Evolutionary conservation across 345 rosid genomes (phyloP).

Genomic region (Euphorbia peplus): DNA sequence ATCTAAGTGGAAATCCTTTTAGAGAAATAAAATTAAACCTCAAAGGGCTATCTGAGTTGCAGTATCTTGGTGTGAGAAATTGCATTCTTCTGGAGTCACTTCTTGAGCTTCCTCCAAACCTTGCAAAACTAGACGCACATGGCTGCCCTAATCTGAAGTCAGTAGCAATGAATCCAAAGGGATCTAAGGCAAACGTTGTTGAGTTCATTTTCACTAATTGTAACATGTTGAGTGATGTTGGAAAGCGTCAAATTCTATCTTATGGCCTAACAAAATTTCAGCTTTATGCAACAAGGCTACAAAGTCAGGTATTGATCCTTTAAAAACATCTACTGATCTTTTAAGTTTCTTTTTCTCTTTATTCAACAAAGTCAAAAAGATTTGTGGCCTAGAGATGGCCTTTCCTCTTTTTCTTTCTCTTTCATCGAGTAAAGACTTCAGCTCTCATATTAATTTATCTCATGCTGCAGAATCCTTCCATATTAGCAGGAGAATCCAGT

Average conservation of each 20-base stretch:
- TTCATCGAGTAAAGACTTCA: too few relatives aligned
- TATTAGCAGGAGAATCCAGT: too few relatives aligned
- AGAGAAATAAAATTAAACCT: slow-evolving; percentile 17
- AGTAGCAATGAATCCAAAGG: neutral
- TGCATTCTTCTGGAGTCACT: slow-evolving; percentile 8
- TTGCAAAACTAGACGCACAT: neutral
- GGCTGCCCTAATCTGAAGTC: neutral
- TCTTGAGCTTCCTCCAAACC: slow-evolving; percentile 16
- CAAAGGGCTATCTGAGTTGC: slow-evolving; percentile 6
- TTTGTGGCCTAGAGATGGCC: too few relatives aligned
- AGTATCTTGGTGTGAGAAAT: neutral
- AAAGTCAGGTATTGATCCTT: too few relatives aligned
- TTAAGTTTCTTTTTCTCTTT: too few relatives aligned
- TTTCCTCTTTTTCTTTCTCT: too few relatives aligned
- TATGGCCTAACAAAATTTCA: neutral
- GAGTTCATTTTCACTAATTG: slow-evolving; percentile 9
- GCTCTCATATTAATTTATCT: too few relatives aligned
- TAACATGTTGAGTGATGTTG: neutral
- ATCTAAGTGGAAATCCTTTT: neutral
- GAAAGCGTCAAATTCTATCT: neutral
- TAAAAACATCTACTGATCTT: too few relatives aligned
- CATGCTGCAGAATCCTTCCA: too few relatives aligned
- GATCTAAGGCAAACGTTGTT: neutral
- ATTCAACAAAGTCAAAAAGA: too few relatives aligned
- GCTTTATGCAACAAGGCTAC: too few relatives aligned